Conservation (phyloP, 331 rosid genomes). For the Quercus tomentella region DNA sequence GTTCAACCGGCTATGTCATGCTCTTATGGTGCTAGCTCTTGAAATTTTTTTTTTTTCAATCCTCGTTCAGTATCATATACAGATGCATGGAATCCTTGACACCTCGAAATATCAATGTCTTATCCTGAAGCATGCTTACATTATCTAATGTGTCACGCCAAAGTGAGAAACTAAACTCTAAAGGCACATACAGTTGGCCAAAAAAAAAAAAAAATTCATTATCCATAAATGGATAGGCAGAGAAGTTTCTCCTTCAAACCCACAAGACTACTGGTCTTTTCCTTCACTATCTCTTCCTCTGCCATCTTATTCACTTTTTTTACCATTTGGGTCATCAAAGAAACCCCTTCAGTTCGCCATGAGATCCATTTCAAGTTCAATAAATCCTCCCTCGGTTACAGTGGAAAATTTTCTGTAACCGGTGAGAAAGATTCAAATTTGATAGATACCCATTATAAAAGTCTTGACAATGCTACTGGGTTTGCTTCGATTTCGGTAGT, state of each 20-base stretch:
- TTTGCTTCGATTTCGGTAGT: conserved; percentile 15
- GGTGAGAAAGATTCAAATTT: conserved; percentile 27
- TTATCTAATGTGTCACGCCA: background rate
- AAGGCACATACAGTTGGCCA: too few species aligned
- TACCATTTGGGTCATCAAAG: conserved; percentile 52
- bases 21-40: background rate
- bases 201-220: too few species aligned
- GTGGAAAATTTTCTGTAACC: conserved; percentile 33
- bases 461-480: conserved; percentile 36
- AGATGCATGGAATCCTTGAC: conserved; percentile 7
- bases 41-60: background rate
- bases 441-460: conserved; percentile 29
- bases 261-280: conserved; percentile 60
- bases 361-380: conserved; percentile 42
- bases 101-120: conserved; percentile 16
- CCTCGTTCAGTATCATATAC: background rate
- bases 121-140: background rate
- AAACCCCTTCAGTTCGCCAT: conserved; percentile 43
- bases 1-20: background rate
- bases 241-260: conserved; percentile 78
- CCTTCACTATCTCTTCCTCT: conserved; percentile 64
- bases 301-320: conserved; percentile 51
- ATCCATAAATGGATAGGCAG: conserved; percentile 65
- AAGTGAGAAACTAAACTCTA: background rate
- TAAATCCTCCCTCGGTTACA: conserved; percentile 20